Conservation (phyloP, 139 green algal genomes). For the Coelastrella sp. region DNA sequence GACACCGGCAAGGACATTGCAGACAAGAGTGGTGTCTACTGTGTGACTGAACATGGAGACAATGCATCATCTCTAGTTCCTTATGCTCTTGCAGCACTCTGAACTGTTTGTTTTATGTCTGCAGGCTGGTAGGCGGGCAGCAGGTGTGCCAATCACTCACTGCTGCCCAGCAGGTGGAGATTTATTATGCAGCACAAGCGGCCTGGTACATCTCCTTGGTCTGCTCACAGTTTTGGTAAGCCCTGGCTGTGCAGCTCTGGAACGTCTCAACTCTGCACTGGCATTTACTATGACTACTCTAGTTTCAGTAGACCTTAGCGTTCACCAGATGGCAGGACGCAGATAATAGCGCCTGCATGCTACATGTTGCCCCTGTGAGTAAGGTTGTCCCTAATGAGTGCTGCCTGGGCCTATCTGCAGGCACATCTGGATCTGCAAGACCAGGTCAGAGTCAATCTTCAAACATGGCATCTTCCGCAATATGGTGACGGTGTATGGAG, state of each 20-base stretch:
- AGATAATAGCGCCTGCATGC: too few relatives aligned
- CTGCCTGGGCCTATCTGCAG: not conserved
- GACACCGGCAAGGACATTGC: too few relatives aligned
- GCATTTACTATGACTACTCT: too few relatives aligned
- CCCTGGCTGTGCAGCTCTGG: not conserved
- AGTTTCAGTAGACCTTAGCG: too few relatives aligned
- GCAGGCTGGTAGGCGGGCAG: not conserved
- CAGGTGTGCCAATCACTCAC: constrained; percentile 28
- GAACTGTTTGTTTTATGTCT: not conserved
- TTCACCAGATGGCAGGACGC: too few relatives aligned
- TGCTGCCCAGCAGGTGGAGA: constrained; percentile 11
- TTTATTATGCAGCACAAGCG: constrained; percentile 51
- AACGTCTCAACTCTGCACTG: too few relatives aligned
- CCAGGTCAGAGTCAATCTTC: constrained; percentile 51
- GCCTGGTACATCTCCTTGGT: constrained; percentile 56
- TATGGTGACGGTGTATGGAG: constrained; percentile 44
- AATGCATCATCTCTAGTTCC: not conserved
- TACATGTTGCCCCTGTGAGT: too few relatives aligned
- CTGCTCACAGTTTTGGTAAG: constrained; percentile 56
- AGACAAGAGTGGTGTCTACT: not conserved
- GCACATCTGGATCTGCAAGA: constrained; percentile 61
- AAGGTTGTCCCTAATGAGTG: too few relatives aligned
- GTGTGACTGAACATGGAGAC: not conserved
- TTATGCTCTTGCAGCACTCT: not conserved
- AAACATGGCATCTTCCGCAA: constrained; percentile 51